phyloP scores from a whole-genome alignment of 2,329 filamentous ascomycete species.

The Hypoxylon sp. region DNA sequence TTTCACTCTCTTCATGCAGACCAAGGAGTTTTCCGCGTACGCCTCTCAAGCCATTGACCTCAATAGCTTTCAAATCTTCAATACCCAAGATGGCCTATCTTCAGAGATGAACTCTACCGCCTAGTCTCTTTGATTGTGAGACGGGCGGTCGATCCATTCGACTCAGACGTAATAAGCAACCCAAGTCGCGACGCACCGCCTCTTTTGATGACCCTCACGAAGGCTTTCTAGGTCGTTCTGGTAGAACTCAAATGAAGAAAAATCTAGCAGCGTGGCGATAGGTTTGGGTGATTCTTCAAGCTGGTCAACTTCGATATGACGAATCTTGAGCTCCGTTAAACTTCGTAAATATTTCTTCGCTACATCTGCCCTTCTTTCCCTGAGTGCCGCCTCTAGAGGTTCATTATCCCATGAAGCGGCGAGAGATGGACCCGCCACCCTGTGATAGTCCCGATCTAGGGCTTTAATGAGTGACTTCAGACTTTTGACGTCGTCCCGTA shows the following conservation, averaged over 20 bases:
- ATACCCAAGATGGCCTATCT: slow-evolving; percentile 52
- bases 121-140: no score
- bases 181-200: slow-evolving; percentile 1
- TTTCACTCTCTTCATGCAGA: background rate
- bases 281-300: background rate
- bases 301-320: slow-evolving; percentile 5
- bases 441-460: slow-evolving; percentile 7
- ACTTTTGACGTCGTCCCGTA: slow-evolving; percentile 19
- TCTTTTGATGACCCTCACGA: background rate
- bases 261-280: background rate
- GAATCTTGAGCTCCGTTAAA: slow-evolving; percentile 11
- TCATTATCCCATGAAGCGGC: background rate
- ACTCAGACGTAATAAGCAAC: slow-evolving; percentile 9
- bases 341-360: slow-evolving; percentile 3
- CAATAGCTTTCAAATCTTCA: slow-evolving; percentile 1
- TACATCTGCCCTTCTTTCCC: slow-evolving; percentile 9
- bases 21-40: slow-evolving; percentile 5
- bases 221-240: background rate
- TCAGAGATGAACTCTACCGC: no score
- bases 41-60: background rate
- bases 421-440: background rate
- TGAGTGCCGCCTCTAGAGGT: background rate
- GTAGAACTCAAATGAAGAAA: background rate
- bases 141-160: slow-evolving; percentile 23
- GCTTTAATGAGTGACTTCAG: slow-evolving; percentile 7